A percentile compares a stretch with the other conserved stretches of the same genome.
Evolutionary conservation across 257 asterid species (phyloP).

Genomic region (Eustoma russellianum): DNA sequence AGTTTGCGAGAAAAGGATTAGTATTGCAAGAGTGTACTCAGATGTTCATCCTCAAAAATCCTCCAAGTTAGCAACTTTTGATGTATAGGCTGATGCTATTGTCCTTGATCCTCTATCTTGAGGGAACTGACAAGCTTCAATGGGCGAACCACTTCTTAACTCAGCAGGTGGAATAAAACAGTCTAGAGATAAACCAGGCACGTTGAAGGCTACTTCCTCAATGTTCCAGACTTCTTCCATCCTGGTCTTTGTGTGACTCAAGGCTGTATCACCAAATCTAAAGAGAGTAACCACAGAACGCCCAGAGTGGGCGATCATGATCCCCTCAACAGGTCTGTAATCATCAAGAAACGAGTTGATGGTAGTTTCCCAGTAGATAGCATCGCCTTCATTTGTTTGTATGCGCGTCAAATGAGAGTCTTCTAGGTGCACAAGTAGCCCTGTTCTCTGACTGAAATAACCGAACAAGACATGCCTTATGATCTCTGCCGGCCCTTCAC

Average conservation of each 20-base stretch:
- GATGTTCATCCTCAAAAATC: constrained; percentile 34
- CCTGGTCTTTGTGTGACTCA: constrained; percentile 70
- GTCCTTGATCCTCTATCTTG: constrained; percentile 36
- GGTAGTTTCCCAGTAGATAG: constrained; percentile 67
- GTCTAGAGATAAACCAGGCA: constrained; percentile 54
- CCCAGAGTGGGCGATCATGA: constrained; percentile 75
- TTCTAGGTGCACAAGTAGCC: constrained; percentile 70
- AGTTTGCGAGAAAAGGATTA: background rate
- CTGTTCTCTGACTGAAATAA: constrained; percentile 74
- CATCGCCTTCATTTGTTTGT: constrained; percentile 55
- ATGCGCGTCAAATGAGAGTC: constrained; percentile 73
- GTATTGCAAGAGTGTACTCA: constrained; percentile 9
- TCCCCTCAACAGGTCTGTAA: constrained; percentile 63
- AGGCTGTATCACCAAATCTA: constrained; percentile 68
- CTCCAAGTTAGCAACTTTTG: constrained; percentile 40
- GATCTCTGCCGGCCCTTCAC: constrained; percentile 76
- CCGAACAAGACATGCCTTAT: constrained; percentile 62
- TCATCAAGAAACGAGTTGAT: constrained; percentile 61
- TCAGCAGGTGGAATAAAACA: constrained; percentile 75
- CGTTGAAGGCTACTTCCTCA: constrained; percentile 65
- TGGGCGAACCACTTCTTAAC: constrained; percentile 34
- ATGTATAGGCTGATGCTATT: constrained; percentile 34
- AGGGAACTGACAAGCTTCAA: constrained; percentile 44
- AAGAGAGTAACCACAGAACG: constrained; percentile 60
- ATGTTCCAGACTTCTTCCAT: constrained; percentile 75